phyloP scores from a whole-genome alignment of 129 eudicot species.

The Oenanthe sinensis region DNA sequence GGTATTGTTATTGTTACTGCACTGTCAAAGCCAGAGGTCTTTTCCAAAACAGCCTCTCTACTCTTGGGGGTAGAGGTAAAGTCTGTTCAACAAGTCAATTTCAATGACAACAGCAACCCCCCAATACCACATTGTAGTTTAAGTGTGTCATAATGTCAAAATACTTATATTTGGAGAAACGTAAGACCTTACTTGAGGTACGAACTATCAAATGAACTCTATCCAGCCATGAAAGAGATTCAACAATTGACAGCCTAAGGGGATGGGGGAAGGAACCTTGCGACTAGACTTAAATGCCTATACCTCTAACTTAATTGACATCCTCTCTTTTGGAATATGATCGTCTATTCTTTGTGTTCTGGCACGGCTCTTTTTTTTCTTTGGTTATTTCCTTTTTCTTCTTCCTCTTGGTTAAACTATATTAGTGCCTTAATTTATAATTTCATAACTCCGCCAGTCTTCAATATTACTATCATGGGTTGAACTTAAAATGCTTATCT shows the following conservation, averaged over 20 bases:
- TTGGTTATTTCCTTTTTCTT: neutral
- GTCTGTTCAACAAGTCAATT: no score
- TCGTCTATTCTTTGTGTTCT: neutral
- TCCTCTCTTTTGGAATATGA: neutral
- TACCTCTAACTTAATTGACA: neutral
- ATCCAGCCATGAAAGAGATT: neutral
- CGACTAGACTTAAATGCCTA: neutral
- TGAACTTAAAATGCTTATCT: neutral
- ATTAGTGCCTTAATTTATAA: neutral
- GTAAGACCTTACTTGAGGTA: neutral
- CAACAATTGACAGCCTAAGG: neutral
- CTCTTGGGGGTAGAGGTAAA: no score
- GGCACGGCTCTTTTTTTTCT: neutral
- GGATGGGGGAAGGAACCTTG: neutral
- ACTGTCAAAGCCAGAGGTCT: neutral
- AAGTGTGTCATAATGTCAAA: neutral
- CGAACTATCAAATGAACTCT: neutral
- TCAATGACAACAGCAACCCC: no score
- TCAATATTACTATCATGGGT: neutral
- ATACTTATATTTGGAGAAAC: neutral
- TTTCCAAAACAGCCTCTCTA: neutral
- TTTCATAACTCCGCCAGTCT: neutral
- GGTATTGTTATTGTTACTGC: neutral
- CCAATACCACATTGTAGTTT: neutral
- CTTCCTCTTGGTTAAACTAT: neutral